phyloP scores from a whole-genome alignment of 306 rosid species.

The Rosa multiflora region DNA sequence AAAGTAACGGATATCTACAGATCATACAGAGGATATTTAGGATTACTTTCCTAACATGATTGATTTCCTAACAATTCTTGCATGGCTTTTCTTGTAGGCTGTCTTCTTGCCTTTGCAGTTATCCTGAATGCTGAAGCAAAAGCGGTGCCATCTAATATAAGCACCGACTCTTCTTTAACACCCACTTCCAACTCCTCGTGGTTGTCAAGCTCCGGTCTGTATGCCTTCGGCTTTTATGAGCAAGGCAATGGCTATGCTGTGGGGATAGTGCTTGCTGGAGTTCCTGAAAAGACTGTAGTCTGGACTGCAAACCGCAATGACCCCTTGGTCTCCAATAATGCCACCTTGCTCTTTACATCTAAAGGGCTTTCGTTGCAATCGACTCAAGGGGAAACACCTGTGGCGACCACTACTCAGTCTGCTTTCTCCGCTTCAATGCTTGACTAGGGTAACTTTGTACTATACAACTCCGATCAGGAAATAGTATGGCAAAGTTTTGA shows the following conservation, averaged over 20 bases:
- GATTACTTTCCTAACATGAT: no score
- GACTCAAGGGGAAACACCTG: background rate
- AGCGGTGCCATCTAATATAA: background rate
- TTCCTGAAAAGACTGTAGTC: conserved; percentile 27
- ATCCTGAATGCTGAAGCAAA: background rate
- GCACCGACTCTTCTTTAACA: conserved; percentile 15
- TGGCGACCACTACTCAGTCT: background rate
- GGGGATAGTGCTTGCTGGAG: conserved; percentile 21
- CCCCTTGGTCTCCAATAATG: background rate
- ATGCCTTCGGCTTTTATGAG: conserved; percentile 36
- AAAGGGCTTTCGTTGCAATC: conserved; percentile 22
- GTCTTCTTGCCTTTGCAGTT: conserved; percentile 2
- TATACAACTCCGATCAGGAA: background rate
- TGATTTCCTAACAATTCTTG: background rate
- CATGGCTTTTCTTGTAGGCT: background rate
- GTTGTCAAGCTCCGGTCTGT: conserved; percentile 30
- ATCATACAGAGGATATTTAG: no score
- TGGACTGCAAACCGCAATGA: conserved; percentile 28
- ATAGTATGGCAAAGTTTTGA: conserved; percentile 24
- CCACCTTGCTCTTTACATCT: conserved; percentile 10
- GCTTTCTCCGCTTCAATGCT: conserved; percentile 28
- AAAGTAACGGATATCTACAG: no score
- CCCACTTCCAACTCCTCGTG: conserved; percentile 14
- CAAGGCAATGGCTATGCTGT: conserved; percentile 23
- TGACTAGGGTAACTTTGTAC: conserved; percentile 28